Conservation (phyloP, 2,329 filamentous ascomycete species). For the Diplodia mutila region DNA sequence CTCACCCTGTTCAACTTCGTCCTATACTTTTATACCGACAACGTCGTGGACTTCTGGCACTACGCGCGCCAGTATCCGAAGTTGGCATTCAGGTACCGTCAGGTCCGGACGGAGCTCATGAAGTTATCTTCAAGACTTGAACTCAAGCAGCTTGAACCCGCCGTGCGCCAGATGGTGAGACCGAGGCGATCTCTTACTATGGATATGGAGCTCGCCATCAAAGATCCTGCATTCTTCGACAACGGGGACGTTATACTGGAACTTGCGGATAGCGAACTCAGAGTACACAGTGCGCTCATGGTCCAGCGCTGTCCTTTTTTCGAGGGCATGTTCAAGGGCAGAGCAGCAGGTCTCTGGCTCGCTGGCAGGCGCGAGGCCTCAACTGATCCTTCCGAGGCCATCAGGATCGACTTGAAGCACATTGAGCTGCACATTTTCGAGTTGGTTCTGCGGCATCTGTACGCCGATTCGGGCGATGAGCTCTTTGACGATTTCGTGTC, state of each 20-base stretch:
- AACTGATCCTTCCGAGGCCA: constrained; percentile 50
- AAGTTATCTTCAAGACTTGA: constrained; percentile 74
- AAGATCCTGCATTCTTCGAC: constrained; percentile 72
- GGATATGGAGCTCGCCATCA: constrained; percentile 73
- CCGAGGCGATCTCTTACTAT: constrained; percentile 66
- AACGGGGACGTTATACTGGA: constrained; percentile 81
- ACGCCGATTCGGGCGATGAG: constrained; percentile 78
- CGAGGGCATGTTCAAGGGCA: constrained; percentile 84
- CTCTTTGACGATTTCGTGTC: constrained; percentile 79
- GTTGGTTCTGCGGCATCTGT: constrained; percentile 79
- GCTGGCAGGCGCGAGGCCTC: constrained; percentile 63
- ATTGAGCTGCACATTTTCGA: constrained; percentile 73
- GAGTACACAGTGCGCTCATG: constrained; percentile 76
- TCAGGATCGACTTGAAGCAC: constrained; percentile 82
- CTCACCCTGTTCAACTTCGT: constrained; percentile 79
- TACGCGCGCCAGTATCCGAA: constrained; percentile 68
- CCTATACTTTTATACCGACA: constrained; percentile 80
- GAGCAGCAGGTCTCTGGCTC: constrained; percentile 84
- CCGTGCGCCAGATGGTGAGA: constrained; percentile 73
- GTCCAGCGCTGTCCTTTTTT: constrained; percentile 92
- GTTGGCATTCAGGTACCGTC: constrained; percentile 73
- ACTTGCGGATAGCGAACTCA: constrained; percentile 70
- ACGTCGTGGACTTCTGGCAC: constrained; percentile 83
- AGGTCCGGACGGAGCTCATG: constrained; percentile 85
- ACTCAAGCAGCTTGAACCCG: constrained; percentile 72